A percentile compares a stretch with the other conserved stretches of the same genome.
These are phyloP conservation scores for Dendryphion nanum DNA, from an alignment of 2,329 filamentous ascomycete species.

Conservation along the genomic window DNA sequence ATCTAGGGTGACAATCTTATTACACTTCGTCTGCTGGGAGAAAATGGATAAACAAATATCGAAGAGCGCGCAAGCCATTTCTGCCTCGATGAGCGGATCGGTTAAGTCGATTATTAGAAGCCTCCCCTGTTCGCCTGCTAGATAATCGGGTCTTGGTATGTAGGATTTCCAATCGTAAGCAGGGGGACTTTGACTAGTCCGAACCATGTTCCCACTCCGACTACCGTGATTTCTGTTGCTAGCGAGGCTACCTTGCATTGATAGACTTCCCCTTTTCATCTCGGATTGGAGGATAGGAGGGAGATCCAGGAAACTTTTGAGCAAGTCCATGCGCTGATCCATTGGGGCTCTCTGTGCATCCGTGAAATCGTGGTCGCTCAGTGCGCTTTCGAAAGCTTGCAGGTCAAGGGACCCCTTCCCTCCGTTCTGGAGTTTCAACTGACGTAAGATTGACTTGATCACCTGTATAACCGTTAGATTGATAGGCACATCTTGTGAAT, in stretches of 20 bases:
- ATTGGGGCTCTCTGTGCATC: slow-evolving; percentile 9
- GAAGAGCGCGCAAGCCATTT: slow-evolving; percentile 69
- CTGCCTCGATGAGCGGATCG: slow-evolving; percentile 66
- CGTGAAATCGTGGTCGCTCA: slow-evolving; percentile 4
- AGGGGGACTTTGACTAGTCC: no score
- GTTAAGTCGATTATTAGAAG: slow-evolving; percentile 70
- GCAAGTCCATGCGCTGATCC: slow-evolving; percentile 11
- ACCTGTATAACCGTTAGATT: no score
- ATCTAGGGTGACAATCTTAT: slow-evolving; percentile 65
- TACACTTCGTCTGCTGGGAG: slow-evolving; percentile 41
- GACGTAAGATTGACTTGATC: not conserved
- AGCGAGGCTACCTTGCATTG: no score
- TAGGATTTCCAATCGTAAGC: not conserved
- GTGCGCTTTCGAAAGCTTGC: slow-evolving; percentile 4
- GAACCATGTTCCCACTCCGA: no score
- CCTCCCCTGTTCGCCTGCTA: slow-evolving; percentile 41
- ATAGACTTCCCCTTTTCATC: no score
- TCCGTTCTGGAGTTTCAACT: not conserved
- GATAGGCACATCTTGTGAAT: no score
- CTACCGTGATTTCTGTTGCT: no score
- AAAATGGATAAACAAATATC: slow-evolving; percentile 69
- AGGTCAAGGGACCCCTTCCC: slow-evolving; percentile 8
- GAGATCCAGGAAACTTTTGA: slow-evolving; percentile 11
- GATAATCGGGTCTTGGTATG: slow-evolving; percentile 2
- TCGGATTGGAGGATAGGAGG: not conserved